Evolutionary conservation across 352 stramenopile genomes (phyloP), one percentile per base, ranked within the genome.

Genomic region (Pythium plurisporium): DNA sequence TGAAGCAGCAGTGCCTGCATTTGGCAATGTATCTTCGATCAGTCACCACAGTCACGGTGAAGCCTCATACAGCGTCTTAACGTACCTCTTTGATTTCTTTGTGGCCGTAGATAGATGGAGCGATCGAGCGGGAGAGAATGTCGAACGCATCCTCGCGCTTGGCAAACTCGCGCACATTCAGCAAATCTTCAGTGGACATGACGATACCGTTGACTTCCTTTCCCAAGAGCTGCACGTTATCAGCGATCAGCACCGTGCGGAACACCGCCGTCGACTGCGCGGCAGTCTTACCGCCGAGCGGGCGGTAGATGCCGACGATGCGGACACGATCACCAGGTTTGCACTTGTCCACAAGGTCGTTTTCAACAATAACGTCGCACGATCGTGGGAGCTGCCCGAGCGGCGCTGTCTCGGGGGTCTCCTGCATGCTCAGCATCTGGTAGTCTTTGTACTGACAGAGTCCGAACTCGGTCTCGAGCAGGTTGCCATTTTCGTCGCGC

Each of bases 401-500:
- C 10, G 97, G 97, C 6, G 97, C 96, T 6, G 90, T 90, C 79
- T 99, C 98, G 11, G 82, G 79, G 0, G 79, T 89, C 51, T 94
- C 86, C 67, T 94, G 83, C 72, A 95, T 94, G 59, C 73, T 93
- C 45, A 95, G 67, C 56, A 91, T 77, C 81, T 99, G 97, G 70
- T 99, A 96, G 68, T 99, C 97, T 65, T 99, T 99, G 82, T 98
- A 99, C 59, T 93, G 79, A 26, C 84, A 98, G 0, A 99, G 82
- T 0, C 97, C 98, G 62, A 98, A 99, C 69, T 99, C 98, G 0
- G 96, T 99, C 73, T 99, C 96, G 19, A 99, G 70, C 8, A 88
- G 70, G 68, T 99, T 98, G 23, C 96, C 95, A 30, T 99, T 89
- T 47, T 96, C 89, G 70, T 99, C 96, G 59, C 97, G 95, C 4